These are phyloP conservation scores for Penicillium sumatraense DNA, from an alignment of 2,329 filamentous ascomycete species.

Conservation along the genomic window DNA sequence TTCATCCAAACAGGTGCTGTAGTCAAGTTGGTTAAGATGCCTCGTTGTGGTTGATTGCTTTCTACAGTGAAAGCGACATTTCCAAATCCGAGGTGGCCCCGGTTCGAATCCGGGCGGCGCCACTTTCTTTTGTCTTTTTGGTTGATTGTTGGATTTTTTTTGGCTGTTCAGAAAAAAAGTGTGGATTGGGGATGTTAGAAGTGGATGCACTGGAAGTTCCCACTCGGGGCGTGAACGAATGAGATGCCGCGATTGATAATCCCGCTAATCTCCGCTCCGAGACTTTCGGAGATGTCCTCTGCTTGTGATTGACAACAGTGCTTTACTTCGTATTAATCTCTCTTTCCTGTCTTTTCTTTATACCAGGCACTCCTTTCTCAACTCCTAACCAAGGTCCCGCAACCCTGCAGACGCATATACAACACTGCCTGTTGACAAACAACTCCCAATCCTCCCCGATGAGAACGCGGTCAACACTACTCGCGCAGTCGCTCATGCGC, in stretches of 20 bases:
- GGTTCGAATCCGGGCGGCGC: slow-evolving; percentile 9
- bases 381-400: too few species aligned
- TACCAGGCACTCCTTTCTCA: too few species aligned
- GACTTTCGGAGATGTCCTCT: slow-evolving; percentile 18
- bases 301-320: not conserved
- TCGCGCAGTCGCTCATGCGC: slow-evolving; percentile 19
- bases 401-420: not conserved
- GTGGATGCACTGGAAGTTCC: not conserved
- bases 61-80: not conserved
- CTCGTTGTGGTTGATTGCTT: slow-evolving; percentile 3
- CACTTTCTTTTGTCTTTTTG: not conserved
- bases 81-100: slow-evolving; percentile 6
- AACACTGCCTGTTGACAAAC: not conserved
- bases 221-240: slow-evolving; percentile 14
- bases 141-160: not conserved
- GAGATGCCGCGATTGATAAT: slow-evolving; percentile 9
- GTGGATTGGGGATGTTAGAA: not conserved
- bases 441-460: slow-evolving; percentile 8
- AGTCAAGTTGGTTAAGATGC: slow-evolving; percentile 8
- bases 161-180: too few species aligned
- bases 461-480: slow-evolving; percentile 13
- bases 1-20: not conserved
- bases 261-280: slow-evolving; percentile 26
- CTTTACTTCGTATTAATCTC: too few species aligned
- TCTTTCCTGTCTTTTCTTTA: not conserved